Percentiles rank a stretch among this genome's conserved stretches.
These are phyloP conservation scores for Ceratobasidium sp. DNA, from an alignment of 1,284 basidiomycete genomes.

Conservation along the genomic window DNA sequence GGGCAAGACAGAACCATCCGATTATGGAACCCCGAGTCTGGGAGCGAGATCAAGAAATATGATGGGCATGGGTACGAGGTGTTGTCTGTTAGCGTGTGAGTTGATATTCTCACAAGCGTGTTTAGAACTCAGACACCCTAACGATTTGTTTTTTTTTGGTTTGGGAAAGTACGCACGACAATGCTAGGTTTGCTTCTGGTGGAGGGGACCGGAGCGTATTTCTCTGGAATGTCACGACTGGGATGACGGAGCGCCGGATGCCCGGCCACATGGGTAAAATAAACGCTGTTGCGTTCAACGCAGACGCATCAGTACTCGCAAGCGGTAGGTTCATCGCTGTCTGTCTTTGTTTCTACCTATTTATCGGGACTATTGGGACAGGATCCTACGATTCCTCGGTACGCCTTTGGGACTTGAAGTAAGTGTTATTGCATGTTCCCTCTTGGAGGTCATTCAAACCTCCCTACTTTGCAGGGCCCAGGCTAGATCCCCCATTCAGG, in stretches of 20 bases:
- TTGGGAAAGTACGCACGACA: slow-evolving; percentile 81
- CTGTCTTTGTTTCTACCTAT: neutral
- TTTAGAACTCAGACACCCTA: slow-evolving; percentile 31
- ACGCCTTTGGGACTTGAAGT: slow-evolving; percentile 89
- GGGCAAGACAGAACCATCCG: slow-evolving; percentile 90
- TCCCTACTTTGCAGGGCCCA: slow-evolving; percentile 66
- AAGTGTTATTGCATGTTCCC: slow-evolving; percentile 47
- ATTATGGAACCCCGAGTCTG: slow-evolving; percentile 88
- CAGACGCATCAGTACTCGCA: slow-evolving; percentile 84
- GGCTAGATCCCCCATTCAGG: slow-evolving; percentile 86
- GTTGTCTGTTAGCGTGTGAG: slow-evolving; percentile 87
- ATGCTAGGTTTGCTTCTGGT: slow-evolving; percentile 91
- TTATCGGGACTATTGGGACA: slow-evolving; percentile 53
- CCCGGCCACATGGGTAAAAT: slow-evolving; percentile 91
- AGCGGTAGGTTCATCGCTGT: slow-evolving; percentile 68
- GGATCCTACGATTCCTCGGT: slow-evolving; percentile 90
- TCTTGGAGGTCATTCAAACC: neutral
- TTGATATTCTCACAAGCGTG: slow-evolving; percentile 44
- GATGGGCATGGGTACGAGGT: slow-evolving; percentile 94
- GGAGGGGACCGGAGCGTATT: slow-evolving; percentile 94
- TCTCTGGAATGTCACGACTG: slow-evolving; percentile 94
- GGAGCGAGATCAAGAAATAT: slow-evolving; percentile 91
- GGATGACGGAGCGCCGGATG: slow-evolving; percentile 81
- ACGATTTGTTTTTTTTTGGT: slow-evolving; percentile 11
- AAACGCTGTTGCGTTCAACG: slow-evolving; percentile 89